Evolutionary conservation across 805 yeast species (phyloP), one percentile per base, ranked within the genome.

Genomic region (Suhomyces canberraensis): DNA sequence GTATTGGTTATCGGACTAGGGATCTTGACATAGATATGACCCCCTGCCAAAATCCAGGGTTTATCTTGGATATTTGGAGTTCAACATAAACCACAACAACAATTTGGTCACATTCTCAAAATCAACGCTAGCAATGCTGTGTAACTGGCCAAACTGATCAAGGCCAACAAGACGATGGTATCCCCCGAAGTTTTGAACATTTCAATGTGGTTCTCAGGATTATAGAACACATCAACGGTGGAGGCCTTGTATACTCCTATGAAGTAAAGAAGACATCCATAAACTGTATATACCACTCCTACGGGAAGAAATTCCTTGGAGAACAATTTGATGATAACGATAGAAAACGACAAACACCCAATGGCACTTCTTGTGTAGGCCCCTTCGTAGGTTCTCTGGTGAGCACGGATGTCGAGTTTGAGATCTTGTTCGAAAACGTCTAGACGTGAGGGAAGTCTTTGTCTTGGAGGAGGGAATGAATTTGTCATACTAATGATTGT

Each of bases 351-450:
- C 19, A 86, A 57, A 36, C 81, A 73, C 15, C 85, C 81, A 20
- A 86, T 61, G 15, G 90, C 83, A 0, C 90, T 77, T 35, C 95
- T 60, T 17, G 82, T 68, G 51, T 86, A 85, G 1, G 95, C 90
- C 0, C 95, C 95, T 52, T 85, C 93, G 50, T 84, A 85, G 0
- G 95, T 85, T 39, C 95, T 59, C 58, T 85, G 93, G 48, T 82
- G 83, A 0, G 91, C 93, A 47, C 82, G 45, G 3, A 76, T 66
- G 44, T 76, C 81, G 17, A 76, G 56, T 46, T 71, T 69, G 36
- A 64, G 65, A 5, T 55, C 58, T 4, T 56, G 59, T 25, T 67
- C 56, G 3, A 73, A 59, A 4, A 71, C 58, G 31, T 66, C 67
- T 9, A 68, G 46, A 15, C 61, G 34, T 1, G 71, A 61, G 4